Percentiles rank a stretch among this genome's conserved stretches.
Evolutionary conservation across 306 rosid genomes (phyloP).

Genomic region (Cucumis cinereus): DNA sequence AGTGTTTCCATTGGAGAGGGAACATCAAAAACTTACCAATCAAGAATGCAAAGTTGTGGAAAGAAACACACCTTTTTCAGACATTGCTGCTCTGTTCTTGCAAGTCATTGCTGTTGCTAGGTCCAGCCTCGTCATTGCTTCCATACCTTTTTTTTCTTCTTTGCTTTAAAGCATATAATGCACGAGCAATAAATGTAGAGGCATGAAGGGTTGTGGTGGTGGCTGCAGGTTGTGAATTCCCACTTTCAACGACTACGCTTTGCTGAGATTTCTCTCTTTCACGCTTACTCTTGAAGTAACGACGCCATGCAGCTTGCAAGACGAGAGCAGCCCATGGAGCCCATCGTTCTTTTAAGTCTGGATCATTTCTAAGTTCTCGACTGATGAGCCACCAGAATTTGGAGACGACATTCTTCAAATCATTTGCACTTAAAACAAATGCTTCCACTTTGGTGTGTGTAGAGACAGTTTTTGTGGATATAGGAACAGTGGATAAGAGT

Average conservation of each 20-base stretch:
- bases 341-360: not conserved
- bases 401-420: not conserved
- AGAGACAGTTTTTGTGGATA: not conserved
- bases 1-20: too few species aligned
- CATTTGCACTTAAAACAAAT: conserved; percentile 10
- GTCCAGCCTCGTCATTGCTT: not conserved
- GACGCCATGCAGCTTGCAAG: not conserved
- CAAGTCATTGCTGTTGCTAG: not conserved
- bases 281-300: not conserved
- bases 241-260: not conserved
- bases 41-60: not conserved
- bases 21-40: not conserved
- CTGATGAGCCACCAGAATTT: conserved; percentile 11
- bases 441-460: conserved; percentile 10
- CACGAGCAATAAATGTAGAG: not conserved
- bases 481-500: not conserved
- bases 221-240: not conserved
- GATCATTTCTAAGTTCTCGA: not conserved
- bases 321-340: not conserved
- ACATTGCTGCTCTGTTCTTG: not conserved
- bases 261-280: not conserved
- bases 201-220: not conserved
- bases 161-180: not conserved
- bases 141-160: not conserved
- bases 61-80: not conserved